phyloP scores from a whole-genome alignment of 2,329 filamentous ascomycete species.

The Blastomyces parvus region DNA sequence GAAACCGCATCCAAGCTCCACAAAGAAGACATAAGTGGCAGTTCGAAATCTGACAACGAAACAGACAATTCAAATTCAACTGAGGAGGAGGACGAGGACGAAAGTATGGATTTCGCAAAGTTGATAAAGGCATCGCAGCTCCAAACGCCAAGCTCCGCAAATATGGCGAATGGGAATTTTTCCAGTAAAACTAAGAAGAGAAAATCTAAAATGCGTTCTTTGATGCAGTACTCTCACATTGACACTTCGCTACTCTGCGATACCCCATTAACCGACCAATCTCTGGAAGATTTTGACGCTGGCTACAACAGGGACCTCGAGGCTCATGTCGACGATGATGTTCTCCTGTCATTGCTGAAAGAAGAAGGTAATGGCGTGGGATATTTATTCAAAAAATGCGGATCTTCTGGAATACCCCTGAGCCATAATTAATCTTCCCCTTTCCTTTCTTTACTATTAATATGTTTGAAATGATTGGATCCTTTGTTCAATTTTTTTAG shows the following conservation, averaged over 20 bases:
- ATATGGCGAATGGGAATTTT: slow-evolving; percentile 21
- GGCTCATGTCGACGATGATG: slow-evolving; percentile 17
- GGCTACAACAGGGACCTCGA: slow-evolving; percentile 7
- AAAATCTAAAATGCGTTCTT: slow-evolving; percentile 33
- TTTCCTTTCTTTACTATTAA: neutral
- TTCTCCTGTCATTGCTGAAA: slow-evolving; percentile 27
- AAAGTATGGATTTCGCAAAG: slow-evolving; percentile 25
- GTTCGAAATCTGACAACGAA: neutral
- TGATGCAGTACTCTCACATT: slow-evolving; percentile 37
- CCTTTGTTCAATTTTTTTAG: neutral
- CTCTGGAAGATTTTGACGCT: slow-evolving; percentile 6
- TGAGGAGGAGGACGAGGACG: slow-evolving; percentile 12
- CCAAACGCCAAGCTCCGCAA: slow-evolving; percentile 11
- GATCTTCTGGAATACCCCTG: slow-evolving; percentile 6
- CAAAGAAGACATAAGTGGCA: neutral
- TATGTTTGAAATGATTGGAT: neutral
- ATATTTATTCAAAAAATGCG: slow-evolving; percentile 33
- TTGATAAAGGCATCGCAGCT: slow-evolving; percentile 35
- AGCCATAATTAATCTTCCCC: neutral
- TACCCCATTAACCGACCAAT: neutral
- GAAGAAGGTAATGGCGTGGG: slow-evolving; percentile 33
- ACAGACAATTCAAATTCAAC: slow-evolving; percentile 8
- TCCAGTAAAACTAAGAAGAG: slow-evolving; percentile 17
- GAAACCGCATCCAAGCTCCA: neutral
- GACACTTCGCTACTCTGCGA: slow-evolving; percentile 27